Percentiles rank a stretch among this genome's conserved stretches.
phyloP scores from a whole-genome alignment of 495 filamentous ascomycete genomes.

The Aspergillus ellipticus region DNA sequence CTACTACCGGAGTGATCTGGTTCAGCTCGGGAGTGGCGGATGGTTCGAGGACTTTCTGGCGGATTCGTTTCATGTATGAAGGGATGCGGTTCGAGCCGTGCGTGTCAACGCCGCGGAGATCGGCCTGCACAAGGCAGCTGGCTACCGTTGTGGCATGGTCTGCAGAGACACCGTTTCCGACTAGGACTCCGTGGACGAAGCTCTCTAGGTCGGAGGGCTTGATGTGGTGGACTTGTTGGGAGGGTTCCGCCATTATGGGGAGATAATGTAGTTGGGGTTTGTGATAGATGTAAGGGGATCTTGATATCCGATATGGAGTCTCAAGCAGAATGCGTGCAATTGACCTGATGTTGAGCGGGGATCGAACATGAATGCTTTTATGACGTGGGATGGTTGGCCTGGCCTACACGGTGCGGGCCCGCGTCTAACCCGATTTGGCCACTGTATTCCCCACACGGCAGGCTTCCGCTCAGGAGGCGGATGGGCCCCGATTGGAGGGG shows the following conservation, averaged over 20 bases:
- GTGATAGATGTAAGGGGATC: not conserved
- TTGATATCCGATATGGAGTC: not conserved
- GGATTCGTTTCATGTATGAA: slow-evolving; percentile 69
- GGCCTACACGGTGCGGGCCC: no score
- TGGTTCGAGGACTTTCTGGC: slow-evolving; percentile 59
- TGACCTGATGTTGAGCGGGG: no score
- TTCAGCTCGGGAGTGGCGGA: slow-evolving; percentile 51
- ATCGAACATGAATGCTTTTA: not conserved
- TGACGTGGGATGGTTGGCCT: not conserved
- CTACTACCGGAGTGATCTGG: slow-evolving; percentile 64
- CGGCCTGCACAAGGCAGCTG: slow-evolving; percentile 61
- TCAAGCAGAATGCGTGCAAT: no score
- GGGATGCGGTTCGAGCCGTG: slow-evolving; percentile 76
- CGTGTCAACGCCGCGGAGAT: slow-evolving; percentile 74
- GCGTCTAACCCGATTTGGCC: no score
- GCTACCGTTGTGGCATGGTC: slow-evolving; percentile 58
- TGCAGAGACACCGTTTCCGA: slow-evolving; percentile 53
- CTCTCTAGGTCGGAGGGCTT: slow-evolving; percentile 18
- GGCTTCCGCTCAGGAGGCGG: not conserved
- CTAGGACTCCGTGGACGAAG: slow-evolving; percentile 49
- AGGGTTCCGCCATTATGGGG: slow-evolving; percentile 12
- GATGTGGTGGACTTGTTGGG: slow-evolving; percentile 25
- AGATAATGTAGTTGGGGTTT: not conserved
- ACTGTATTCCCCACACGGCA: not conserved
- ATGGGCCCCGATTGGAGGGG: not conserved